phyloP scores from a whole-genome alignment of 2,329 filamentous ascomycete species.

The Phyllosticta ampelicida region DNA sequence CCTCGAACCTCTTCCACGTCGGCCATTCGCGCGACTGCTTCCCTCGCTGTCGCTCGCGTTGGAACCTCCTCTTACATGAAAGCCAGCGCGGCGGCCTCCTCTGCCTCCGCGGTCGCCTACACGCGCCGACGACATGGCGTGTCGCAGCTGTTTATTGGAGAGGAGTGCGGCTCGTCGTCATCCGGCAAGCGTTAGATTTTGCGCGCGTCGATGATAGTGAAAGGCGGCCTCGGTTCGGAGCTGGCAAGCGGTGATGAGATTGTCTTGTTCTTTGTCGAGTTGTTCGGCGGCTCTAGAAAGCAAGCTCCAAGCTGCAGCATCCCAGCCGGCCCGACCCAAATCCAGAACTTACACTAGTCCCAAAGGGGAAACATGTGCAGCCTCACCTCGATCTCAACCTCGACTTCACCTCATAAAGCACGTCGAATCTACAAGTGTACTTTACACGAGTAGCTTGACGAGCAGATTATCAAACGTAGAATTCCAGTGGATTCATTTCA shows the following conservation, averaged over 20 bases:
- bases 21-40: neutral
- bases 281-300: neutral
- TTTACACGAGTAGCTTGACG: too few species aligned
- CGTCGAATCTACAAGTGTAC: too few species aligned
- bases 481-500: neutral
- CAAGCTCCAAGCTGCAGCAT: neutral
- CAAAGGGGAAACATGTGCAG: neutral
- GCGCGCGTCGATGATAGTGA: neutral
- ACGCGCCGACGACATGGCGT: conserved; percentile 11
- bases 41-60: conserved; percentile 8
- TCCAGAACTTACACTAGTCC: neutral
- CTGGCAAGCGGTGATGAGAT: neutral
- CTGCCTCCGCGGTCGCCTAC: conserved; percentile 8
- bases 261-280: neutral
- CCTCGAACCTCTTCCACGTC: neutral
- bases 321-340: neutral
- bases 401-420: too few species aligned
- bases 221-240: neutral
- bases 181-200: neutral
- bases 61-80: neutral
- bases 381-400: neutral
- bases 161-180: neutral
- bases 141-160: conserved; percentile 1
- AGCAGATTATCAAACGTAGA: too few species aligned
- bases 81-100: neutral